Evolutionary conservation across 805 yeast genomes (phyloP).

Genomic region (Wickerhamomyces subpelliculosus): DNA sequence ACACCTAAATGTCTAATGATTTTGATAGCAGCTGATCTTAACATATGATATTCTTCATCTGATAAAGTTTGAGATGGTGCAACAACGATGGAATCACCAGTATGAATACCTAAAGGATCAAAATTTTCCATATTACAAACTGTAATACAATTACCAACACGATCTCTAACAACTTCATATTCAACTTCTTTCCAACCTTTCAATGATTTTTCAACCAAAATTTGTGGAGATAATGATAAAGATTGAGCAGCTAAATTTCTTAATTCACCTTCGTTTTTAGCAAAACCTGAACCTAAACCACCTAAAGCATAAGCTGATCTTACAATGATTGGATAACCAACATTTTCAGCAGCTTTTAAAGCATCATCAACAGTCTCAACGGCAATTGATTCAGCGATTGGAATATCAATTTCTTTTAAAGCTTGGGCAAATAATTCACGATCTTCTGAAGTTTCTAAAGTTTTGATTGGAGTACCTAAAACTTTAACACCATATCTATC

Average conservation of each 20-base stretch:
- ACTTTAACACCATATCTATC: constrained; percentile 89
- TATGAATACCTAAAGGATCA: constrained; percentile 96
- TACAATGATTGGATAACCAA: constrained; percentile 94
- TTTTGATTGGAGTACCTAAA: constrained; percentile 93
- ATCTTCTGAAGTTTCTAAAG: constrained; percentile 95
- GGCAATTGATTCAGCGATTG: constrained; percentile 95
- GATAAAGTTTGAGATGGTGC: constrained; percentile 98
- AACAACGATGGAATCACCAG: constrained; percentile 98
- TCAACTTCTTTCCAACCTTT: constrained; percentile 99
- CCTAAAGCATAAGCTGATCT: constrained; percentile 97
- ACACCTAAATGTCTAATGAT: constrained; percentile 97
- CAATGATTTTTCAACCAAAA: constrained; percentile 90
- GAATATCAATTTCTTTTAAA: constrained; percentile 88
- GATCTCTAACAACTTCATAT: constrained; percentile 96
- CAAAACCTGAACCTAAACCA: constrained; percentile 97
- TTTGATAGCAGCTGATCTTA: constrained; percentile 94
- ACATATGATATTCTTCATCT: constrained; percentile 97
- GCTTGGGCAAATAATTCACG: constrained; percentile 96
- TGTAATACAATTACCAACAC: constrained; percentile 94
- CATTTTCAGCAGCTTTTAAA: constrained; percentile 74
- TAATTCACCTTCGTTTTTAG: constrained; percentile 74
- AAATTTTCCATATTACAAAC: constrained; percentile 99
- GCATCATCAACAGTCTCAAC: constrained; percentile 93
- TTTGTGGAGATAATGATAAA: constrained; percentile 86
- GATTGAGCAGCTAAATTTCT: constrained; percentile 86